Conservation (phyloP, 1,284 basidiomycete genomes). For the Coniferiporia weirii region DNA sequence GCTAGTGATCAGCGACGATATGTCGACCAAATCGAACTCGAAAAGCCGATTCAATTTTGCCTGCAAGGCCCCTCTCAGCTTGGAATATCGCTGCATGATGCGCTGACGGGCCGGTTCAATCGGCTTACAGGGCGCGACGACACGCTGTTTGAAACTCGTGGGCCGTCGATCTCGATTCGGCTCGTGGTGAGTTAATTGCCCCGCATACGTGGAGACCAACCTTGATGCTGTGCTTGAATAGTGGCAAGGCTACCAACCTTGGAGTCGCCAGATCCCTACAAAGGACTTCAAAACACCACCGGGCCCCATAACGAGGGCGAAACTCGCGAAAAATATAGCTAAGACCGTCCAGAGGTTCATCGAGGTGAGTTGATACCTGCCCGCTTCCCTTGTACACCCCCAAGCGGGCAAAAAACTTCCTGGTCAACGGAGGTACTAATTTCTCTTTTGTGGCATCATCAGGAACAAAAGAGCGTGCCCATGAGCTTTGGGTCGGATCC, state of each 20-base stretch:
- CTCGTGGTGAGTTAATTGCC: conserved; percentile 45
- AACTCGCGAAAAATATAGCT: conserved; percentile 63
- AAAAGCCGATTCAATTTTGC: conserved; percentile 58
- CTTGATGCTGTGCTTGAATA: conserved; percentile 25
- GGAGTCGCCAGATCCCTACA: conserved; percentile 74
- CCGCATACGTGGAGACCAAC: conserved; percentile 7
- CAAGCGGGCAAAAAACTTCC: too few species aligned
- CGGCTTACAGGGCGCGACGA: conserved; percentile 48
- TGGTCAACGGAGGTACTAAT: neutral
- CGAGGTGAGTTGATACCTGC: conserved; percentile 30
- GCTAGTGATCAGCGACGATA: conserved; percentile 68
- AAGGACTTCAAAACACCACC: conserved; percentile 71
- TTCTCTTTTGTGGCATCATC: conserved; percentile 2
- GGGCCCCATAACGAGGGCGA: conserved; percentile 60
- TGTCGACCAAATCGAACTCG: conserved; percentile 59
- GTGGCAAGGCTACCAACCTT: conserved; percentile 75
- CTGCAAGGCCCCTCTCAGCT: conserved; percentile 43
- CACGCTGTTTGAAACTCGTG: conserved; percentile 58
- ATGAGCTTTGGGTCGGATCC: conserved; percentile 57
- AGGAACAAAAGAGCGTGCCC: conserved; percentile 44
- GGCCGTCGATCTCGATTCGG: conserved; percentile 72
- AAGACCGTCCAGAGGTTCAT: conserved; percentile 58
- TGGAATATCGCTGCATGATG: conserved; percentile 56
- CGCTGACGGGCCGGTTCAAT: conserved; percentile 37
- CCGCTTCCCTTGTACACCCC: conserved; percentile 5